Conservation (phyloP, 1,139 yeast species). For the Diutina sp. region DNA sequence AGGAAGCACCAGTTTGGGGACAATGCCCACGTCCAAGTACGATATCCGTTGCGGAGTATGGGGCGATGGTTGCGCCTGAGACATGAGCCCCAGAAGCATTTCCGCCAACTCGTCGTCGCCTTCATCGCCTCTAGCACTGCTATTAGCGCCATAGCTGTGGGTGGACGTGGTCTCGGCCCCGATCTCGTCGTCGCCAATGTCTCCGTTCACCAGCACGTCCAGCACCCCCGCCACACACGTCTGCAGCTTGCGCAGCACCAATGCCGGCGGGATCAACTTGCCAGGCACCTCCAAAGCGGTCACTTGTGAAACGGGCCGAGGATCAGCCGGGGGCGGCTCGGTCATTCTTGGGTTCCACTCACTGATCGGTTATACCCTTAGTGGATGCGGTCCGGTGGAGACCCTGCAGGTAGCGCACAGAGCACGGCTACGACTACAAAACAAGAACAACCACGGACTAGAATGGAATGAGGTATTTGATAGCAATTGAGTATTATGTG, state of each 20-base stretch:
- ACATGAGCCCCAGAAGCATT: constrained; percentile 1
- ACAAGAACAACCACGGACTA: too few relatives aligned
- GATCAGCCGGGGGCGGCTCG: not conserved
- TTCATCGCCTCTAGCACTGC: not conserved
- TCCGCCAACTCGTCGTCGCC: not conserved
- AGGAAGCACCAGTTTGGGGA: not conserved
- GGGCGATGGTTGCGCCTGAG: not conserved
- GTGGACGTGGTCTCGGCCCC: not conserved
- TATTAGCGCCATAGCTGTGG: not conserved
- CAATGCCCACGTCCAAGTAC: not conserved
- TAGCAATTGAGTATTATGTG: too few relatives aligned
- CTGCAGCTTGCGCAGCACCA: not conserved
- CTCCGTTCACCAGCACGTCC: not conserved
- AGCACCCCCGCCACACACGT: not conserved
- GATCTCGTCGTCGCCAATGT: not conserved
- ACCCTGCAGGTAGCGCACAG: not conserved
- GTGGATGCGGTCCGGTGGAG: not conserved
- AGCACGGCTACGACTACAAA: too few relatives aligned
- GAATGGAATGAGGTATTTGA: too few relatives aligned
- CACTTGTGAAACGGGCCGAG: not conserved
- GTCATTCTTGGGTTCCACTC: not conserved
- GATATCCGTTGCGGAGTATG: not conserved
- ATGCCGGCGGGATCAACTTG: not conserved
- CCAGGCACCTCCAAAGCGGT: not conserved
- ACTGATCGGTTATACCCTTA: not conserved